phyloP scores from a whole-genome alignment of 192 early-diverging fungal species.

The Fimicolochytrium jonesii region DNA sequence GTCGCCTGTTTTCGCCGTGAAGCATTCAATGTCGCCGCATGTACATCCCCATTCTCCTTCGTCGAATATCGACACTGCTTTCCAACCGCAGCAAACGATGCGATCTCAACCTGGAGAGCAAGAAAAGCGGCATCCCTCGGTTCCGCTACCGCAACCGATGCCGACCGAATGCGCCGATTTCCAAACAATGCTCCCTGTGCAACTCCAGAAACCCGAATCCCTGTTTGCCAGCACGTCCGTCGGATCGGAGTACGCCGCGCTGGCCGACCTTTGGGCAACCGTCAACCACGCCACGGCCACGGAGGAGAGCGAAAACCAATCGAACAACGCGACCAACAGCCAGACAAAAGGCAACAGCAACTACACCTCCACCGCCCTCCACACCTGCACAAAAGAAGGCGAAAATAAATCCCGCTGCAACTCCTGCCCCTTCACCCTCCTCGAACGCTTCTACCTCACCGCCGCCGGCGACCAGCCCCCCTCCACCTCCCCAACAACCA shows the following conservation, averaged over 20 bases:
- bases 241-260: conserved; percentile 4
- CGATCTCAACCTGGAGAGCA: too few species aligned
- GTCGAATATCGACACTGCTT: too few species aligned
- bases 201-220: not conserved
- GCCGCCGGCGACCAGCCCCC: conserved; percentile 61
- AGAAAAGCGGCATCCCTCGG: not conserved
- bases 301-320: too few species aligned
- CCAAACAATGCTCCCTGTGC: not conserved
- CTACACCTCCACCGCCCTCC: not conserved
- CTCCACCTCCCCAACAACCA: not conserved
- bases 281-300: too few species aligned
- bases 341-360: too few species aligned
- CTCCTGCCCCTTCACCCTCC: conserved; percentile 13
- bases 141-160: not conserved
- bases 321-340: too few species aligned
- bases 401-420: not conserved
- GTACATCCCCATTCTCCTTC: too few species aligned
- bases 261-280: conserved; percentile 7
- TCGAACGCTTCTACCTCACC: conserved; percentile 69
- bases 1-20: too few species aligned
- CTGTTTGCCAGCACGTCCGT: conserved; percentile 11
- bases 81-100: too few species aligned
- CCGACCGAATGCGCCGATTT: not conserved
- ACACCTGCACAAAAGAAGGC: not conserved
- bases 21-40: too few species aligned